Conservation (phyloP, 805 yeast genomes). For the Candida coquimbonensis region DNA sequence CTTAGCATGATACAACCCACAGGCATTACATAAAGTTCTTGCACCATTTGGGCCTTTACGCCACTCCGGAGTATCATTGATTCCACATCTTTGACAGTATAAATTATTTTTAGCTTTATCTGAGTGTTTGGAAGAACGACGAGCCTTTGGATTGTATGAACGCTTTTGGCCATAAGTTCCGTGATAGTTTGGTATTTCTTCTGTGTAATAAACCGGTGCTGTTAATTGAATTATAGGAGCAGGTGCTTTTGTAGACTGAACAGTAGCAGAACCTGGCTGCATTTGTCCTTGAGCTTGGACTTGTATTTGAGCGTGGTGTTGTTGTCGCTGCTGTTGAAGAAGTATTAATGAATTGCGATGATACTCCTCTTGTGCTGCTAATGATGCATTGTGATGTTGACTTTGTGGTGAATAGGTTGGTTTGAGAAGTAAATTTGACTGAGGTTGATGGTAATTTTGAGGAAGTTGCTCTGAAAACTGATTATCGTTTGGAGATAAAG, state of each 20-base stretch:
- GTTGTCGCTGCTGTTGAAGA: neutral
- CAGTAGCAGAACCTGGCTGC: neutral
- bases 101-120: constrained; percentile 6
- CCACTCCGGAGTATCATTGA: constrained; percentile 71
- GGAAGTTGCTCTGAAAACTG: neutral
- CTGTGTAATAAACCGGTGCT: neutral
- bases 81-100: constrained; percentile 39
- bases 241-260: neutral
- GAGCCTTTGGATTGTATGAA: neutral
- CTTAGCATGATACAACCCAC: constrained; percentile 72
- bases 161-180: neutral
- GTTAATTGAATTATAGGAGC: neutral
- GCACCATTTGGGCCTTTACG: constrained; percentile 73
- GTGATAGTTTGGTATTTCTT: neutral
- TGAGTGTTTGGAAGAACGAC: neutral
- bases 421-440: neutral
- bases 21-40: constrained; percentile 53
- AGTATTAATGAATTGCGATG: neutral
- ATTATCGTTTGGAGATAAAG: neutral
- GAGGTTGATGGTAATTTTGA: neutral
- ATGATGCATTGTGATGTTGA: neutral
- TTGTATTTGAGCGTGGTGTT: neutral
- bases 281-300: neutral
- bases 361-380: neutral
- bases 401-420: neutral